Evolutionary conservation across 2,329 filamentous ascomycete species (phyloP).

Genomic region (Ophiognomonia clavigignenti-juglandacearum): DNA sequence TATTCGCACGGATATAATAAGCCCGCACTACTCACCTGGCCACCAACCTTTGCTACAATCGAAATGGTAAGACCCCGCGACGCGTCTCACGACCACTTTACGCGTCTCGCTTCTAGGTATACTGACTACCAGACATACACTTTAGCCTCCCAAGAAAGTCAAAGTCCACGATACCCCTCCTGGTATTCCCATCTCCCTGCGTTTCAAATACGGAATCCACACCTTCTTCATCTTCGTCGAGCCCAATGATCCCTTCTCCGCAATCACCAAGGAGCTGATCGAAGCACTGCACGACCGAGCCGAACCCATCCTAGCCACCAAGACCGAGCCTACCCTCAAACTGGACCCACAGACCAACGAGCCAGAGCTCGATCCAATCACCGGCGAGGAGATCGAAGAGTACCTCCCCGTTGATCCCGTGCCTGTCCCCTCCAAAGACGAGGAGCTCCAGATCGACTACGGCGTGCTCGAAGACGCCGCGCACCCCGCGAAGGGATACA

Average conservation of each 20-base stretch:
- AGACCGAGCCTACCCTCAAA: constrained; percentile 26
- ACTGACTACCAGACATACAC: background rate
- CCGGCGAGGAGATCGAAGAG: background rate
- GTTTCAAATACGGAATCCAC: constrained; percentile 68
- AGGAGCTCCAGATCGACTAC: constrained; percentile 39
- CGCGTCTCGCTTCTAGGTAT: background rate
- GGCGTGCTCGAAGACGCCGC: constrained; percentile 38
- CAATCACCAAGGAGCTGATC: constrained; percentile 55
- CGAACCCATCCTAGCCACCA: constrained; percentile 37
- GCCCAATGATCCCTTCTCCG: constrained; percentile 49
- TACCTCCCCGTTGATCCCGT: constrained; percentile 10
- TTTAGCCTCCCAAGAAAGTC: constrained; percentile 6
- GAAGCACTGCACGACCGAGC: constrained; percentile 53
- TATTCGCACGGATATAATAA: no score
- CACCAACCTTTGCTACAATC: no score
- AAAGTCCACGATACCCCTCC: constrained; percentile 20
- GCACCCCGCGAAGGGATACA: constrained; percentile 47
- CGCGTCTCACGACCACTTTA: background rate
- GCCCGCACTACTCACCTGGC: no score
- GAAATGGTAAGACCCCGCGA: background rate
- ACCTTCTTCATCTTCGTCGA: constrained; percentile 67
- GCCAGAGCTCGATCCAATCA: background rate
- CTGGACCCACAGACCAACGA: no score
- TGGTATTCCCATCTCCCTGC: constrained; percentile 57
- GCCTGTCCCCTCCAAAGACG: constrained; percentile 34